Percentiles rank a stretch among this genome's conserved stretches.
Evolutionary conservation across 108 stramenopile species (phyloP).

Genomic region (Cylindrotheca fusiformis): DNA sequence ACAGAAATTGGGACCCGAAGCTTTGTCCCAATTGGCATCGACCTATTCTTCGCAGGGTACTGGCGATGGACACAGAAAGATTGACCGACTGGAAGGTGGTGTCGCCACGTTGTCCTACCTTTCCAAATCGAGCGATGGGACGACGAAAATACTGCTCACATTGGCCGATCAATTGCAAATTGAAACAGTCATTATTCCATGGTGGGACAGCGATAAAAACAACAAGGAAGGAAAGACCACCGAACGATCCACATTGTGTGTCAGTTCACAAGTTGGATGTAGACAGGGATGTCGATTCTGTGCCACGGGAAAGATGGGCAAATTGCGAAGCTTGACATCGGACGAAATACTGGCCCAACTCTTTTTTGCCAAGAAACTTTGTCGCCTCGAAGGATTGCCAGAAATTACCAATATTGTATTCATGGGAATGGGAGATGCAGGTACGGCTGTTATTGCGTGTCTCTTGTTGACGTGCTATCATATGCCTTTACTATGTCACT

Average conservation of each 20-base stretch:
- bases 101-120: conserved; percentile 59
- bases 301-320: conserved; percentile 77
- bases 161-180: conserved; percentile 69
- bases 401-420: conserved; percentile 63
- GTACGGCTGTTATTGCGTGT: not conserved
- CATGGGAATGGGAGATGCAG: conserved; percentile 92
- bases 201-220: no score
- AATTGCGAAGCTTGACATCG: conserved; percentile 43
- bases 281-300: conserved; percentile 89
- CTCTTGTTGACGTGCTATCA: not conserved
- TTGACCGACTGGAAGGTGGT: conserved; percentile 62
- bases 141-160: conserved; percentile 67
- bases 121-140: conserved; percentile 43
- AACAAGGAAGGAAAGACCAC: conserved; percentile 36
- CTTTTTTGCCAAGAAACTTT: conserved; percentile 63
- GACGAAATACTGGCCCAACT: conserved; percentile 86
- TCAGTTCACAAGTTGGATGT: conserved; percentile 84
- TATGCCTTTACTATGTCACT: no score
- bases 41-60: conserved; percentile 40
- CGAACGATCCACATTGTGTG: conserved; percentile 59
- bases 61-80: no score
- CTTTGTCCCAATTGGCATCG: conserved; percentile 36
- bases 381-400: conserved; percentile 41
- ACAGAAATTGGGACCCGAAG: conserved; percentile 38
- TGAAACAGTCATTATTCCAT: conserved; percentile 85